Base-by-base conservation (phyloP, 2,329 filamentous ascomycete genomes). In the Epicoccum nigrum region DNA sequence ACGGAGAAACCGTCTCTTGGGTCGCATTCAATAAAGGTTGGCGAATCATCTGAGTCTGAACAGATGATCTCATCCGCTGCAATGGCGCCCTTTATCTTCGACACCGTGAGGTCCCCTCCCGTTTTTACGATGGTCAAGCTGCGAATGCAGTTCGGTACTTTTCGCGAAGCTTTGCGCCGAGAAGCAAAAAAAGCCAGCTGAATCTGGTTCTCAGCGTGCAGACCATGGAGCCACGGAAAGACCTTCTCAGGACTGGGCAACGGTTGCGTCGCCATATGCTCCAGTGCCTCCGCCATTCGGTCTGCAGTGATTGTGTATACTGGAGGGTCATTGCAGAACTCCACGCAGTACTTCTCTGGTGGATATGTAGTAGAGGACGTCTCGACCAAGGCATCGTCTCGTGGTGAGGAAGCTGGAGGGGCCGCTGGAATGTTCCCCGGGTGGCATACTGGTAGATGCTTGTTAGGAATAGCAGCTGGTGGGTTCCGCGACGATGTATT, bases 181-280 rank as follows among this genome's bases (percentile, higher is more conserved):
- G 89, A 86, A 43, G 87, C 85, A 72, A 99, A 97, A 77, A 97
- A 97, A 6, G 89, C 84, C 55, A 94, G 83, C 68, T 99, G 94
- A 45, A 96, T 83, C 54, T 90, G 86, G 68, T 99, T 99, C 55
- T 88, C 85, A 0, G 90, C 87, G 67, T 97, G 92, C 32, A 97
- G 77, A 19, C 94, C 94, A 75, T 99, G 94, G 19, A 97, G 80
- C 94, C 94, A 99, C 2, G 94, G 94, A 67, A 97, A 99, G 55
- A 97, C 90, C 54, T 86, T 81, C n/a, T 87, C 84, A 0, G 94
- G 86, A 48, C 93, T 86, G 6, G 94, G 93, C 19, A 97, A 79
- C 1, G 92, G 88, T 66, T 96, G 91, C 2, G 86, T 83, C 3
- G 93, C 84, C 52, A 86, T 78, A 64, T 92, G 84, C 58, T 95